These are phyloP conservation scores for Hypholoma sublateritium DNA, from an alignment of 768 basidiomycete species.

Conservation along the genomic window DNA sequence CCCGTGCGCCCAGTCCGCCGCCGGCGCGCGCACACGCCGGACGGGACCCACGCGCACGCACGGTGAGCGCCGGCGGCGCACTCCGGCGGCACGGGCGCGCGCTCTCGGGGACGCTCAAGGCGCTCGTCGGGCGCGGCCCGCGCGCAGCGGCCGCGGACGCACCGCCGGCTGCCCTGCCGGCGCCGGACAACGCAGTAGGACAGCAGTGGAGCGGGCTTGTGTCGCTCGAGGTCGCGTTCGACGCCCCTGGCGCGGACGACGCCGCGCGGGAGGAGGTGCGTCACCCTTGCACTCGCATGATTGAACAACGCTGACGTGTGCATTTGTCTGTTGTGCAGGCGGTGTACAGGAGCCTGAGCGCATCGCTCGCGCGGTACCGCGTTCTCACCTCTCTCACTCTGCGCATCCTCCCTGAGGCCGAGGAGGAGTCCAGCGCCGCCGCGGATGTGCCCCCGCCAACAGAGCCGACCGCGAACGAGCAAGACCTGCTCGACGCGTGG, in stretches of 20 bases:
- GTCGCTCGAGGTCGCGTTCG: constrained; percentile 15
- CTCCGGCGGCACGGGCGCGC: no score
- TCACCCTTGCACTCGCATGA: not conserved
- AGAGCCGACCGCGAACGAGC: not conserved
- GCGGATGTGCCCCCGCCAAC: no score
- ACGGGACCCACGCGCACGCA: no score
- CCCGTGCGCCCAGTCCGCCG: no score
- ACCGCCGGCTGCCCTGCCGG: not conserved
- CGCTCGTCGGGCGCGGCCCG: no score
- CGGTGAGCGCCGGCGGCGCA: no score
- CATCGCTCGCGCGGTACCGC: not conserved
- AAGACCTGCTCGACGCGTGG: not conserved
- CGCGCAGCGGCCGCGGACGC: no score
- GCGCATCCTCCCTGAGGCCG: not conserved
- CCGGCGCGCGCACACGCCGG: no score
- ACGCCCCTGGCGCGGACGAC: not conserved
- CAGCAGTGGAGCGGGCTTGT: constrained; percentile 11
- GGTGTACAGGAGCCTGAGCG: not conserved
- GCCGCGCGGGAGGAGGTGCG: not conserved
- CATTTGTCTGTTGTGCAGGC: not conserved
- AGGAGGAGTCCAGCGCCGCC: no score
- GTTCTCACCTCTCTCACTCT: not conserved
- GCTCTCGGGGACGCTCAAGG: no score
- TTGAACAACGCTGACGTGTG: not conserved
- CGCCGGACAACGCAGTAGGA: not conserved